Conservation (phyloP, 176 grass and related monocot species). For the Secale cereale region DNA sequence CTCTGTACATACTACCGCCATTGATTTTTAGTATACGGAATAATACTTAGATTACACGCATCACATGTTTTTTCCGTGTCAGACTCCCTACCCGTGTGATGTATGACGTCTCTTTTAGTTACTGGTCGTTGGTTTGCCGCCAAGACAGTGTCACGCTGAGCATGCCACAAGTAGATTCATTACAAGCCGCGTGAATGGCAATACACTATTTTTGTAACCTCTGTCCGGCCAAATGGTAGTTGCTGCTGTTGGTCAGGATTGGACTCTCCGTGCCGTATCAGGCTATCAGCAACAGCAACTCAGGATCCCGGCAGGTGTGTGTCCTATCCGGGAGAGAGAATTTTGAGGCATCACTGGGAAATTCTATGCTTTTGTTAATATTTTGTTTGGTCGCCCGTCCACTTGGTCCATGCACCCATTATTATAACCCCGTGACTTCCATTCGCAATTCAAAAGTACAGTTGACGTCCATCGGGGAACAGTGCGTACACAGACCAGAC, state of each 20-base stretch:
- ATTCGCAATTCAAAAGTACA: not conserved
- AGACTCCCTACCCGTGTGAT: not conserved
- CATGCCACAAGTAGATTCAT: not conserved
- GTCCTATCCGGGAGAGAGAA: not conserved
- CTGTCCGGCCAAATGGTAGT: not conserved
- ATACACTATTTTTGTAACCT: not conserved
- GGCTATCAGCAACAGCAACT: too few relatives aligned
- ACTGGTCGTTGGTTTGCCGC: not conserved
- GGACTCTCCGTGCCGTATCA: too few relatives aligned
- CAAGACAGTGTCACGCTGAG: too few relatives aligned
- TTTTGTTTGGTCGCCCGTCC: not conserved
- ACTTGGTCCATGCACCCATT: not conserved
- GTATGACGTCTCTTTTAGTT: not conserved
- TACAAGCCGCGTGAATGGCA: too few relatives aligned
- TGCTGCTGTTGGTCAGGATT: not conserved
- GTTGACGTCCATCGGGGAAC: not conserved
- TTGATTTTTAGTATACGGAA: not conserved
- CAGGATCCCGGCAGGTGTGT: not conserved
- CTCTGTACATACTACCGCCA: slow-evolving; percentile 28
- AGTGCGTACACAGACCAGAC: not conserved
- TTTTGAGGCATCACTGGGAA: not conserved
- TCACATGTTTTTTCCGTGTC: not conserved
- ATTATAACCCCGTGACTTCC: not conserved
- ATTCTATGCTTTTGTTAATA: slow-evolving; percentile 1
- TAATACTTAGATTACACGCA: not conserved